phyloP scores from a whole-genome alignment of 176 grass and related monocot species.

The Oryza punctata region DNA sequence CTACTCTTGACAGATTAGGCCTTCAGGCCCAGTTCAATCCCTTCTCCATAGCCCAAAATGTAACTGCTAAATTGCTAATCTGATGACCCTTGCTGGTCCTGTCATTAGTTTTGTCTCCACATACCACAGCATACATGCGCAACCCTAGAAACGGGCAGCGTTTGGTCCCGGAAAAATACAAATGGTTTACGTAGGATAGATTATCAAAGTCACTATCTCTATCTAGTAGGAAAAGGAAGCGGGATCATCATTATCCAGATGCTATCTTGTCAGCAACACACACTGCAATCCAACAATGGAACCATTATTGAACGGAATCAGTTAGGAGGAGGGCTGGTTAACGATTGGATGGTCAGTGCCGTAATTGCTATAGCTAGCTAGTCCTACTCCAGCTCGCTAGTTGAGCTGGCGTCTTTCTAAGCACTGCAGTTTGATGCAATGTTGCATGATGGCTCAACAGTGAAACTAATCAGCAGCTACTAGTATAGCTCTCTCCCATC shows the following conservation, averaged over 20 bases:
- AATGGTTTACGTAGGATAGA: background rate
- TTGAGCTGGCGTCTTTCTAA: slow-evolving; percentile 19
- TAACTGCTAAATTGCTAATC: background rate
- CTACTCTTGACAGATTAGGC: background rate
- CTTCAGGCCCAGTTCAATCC: background rate
- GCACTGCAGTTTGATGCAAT: slow-evolving; percentile 5
- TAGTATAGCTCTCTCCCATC: background rate
- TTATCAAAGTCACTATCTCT: background rate
- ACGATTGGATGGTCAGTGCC: slow-evolving; percentile 25
- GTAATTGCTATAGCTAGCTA: background rate
- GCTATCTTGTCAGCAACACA: background rate
- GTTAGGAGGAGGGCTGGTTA: background rate
- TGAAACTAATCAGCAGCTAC: background rate
- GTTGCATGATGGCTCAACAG: slow-evolving; percentile 7
- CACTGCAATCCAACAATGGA: background rate
- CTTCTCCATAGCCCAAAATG: background rate
- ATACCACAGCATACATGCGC: background rate
- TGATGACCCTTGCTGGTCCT: background rate
- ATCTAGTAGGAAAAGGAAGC: no score
- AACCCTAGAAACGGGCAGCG: background rate
- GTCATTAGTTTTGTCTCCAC: background rate
- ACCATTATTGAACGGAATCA: background rate
- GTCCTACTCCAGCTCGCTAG: background rate
- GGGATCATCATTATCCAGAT: background rate
- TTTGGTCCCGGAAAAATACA: background rate